phyloP scores from a whole-genome alignment of 352 stramenopile genomes.

The Phytopythium delawarense region DNA sequence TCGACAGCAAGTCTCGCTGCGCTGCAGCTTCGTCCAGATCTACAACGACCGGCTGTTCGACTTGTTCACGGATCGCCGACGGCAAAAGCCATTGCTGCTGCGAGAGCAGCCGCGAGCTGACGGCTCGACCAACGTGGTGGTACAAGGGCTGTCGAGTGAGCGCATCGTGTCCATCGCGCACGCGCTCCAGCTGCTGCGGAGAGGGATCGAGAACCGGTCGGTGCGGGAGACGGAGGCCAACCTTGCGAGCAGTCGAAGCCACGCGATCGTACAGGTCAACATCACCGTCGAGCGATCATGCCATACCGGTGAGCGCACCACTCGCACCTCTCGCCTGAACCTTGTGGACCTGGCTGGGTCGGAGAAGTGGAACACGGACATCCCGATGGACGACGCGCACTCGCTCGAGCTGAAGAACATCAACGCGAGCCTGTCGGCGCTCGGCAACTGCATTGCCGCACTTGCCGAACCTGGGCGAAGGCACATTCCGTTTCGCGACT shows the following conservation, averaged over 20 bases:
- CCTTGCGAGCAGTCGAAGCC: slow-evolving; percentile 81
- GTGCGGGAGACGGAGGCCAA: slow-evolving; percentile 88
- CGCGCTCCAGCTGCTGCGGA: slow-evolving; percentile 48
- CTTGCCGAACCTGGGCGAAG: slow-evolving; percentile 71
- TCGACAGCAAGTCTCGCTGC: slow-evolving; percentile 35
- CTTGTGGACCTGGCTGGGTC: slow-evolving; percentile 77
- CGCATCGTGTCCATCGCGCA: slow-evolving; percentile 34
- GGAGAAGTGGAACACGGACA: slow-evolving; percentile 81
- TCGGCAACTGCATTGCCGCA: slow-evolving; percentile 90
- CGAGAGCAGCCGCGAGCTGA: slow-evolving; percentile 56
- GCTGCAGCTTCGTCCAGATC: slow-evolving; percentile 90
- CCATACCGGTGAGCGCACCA: not conserved
- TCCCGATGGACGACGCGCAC: slow-evolving; percentile 67
- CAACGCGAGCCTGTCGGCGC: slow-evolving; percentile 87
- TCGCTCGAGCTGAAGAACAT: slow-evolving; percentile 87
- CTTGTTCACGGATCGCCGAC: slow-evolving; percentile 67
- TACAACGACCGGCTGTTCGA: slow-evolving; percentile 95
- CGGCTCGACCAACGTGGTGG: slow-evolving; percentile 42
- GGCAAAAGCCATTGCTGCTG: slow-evolving; percentile 66
- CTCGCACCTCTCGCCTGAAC: slow-evolving; percentile 53
- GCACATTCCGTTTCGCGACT: slow-evolving; percentile 91
- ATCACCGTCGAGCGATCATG: slow-evolving; percentile 34
- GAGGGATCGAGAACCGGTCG: slow-evolving; percentile 51
- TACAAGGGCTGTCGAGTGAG: slow-evolving; percentile 61
- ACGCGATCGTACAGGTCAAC: slow-evolving; percentile 90